Conservation (phyloP, 2,329 filamentous ascomycete species). For the Magnaporthiopsis poae region DNA sequence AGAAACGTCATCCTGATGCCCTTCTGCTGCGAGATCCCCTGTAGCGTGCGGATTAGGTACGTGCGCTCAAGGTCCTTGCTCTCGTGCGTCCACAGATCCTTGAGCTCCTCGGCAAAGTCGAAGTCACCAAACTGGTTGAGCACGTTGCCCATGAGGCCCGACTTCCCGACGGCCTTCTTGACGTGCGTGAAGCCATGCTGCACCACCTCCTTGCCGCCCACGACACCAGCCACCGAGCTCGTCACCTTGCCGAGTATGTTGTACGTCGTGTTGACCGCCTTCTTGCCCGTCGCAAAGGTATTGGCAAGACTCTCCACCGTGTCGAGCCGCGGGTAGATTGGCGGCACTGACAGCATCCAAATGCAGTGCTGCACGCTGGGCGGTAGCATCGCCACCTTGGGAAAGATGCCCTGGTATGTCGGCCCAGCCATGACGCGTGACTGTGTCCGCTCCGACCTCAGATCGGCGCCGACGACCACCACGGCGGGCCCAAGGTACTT, state of each 20-base stretch:
- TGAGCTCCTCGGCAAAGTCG: slow-evolving; percentile 83
- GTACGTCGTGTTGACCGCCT: slow-evolving; percentile 90
- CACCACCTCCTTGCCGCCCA: slow-evolving; percentile 88
- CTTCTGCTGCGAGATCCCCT: slow-evolving; percentile 91
- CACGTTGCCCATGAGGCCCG: slow-evolving; percentile 88
- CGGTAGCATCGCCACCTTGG: slow-evolving; percentile 82
- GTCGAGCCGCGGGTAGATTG: slow-evolving; percentile 85
- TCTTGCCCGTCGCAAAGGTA: slow-evolving; percentile 89
- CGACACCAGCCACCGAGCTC: slow-evolving; percentile 86
- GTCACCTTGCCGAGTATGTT: slow-evolving; percentile 93
- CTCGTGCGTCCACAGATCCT: slow-evolving; percentile 97
- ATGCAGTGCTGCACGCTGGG: slow-evolving; percentile 92
- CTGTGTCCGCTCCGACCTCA: slow-evolving; percentile 81
- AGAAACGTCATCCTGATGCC: slow-evolving; percentile 94
- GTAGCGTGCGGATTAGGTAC: slow-evolving; percentile 88
- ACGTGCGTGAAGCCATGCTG: slow-evolving; percentile 87
- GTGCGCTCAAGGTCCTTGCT: slow-evolving; percentile 95
- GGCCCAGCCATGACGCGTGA: slow-evolving; percentile 89
- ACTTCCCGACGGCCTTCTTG: slow-evolving; percentile 93
- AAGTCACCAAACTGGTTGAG: slow-evolving; percentile 94
- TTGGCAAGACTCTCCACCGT: slow-evolving; percentile 84
- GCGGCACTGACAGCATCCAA: slow-evolving; percentile 85
- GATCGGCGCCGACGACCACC: slow-evolving; percentile 81
- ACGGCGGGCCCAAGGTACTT: slow-evolving; percentile 90
- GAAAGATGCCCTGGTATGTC: slow-evolving; percentile 94